phyloP scores from a whole-genome alignment of 495 filamentous ascomycete genomes.

The Aspergillus ostianus region DNA sequence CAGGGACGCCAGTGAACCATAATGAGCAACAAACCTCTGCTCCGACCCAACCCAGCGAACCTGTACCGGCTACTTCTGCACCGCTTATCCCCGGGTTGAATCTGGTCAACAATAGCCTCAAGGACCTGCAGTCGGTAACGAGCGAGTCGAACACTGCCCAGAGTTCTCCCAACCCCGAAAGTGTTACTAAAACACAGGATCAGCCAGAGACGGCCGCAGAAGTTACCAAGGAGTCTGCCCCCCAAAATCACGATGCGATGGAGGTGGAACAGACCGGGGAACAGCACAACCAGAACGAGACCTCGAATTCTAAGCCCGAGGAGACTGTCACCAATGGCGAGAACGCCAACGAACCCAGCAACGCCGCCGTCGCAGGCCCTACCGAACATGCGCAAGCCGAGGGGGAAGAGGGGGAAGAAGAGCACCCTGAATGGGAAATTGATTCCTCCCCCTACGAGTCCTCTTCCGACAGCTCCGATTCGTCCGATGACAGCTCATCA shows the following conservation, averaged over 20 bases:
- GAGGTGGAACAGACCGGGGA: constrained; percentile 30
- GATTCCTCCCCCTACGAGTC: constrained; percentile 63
- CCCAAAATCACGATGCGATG: constrained; percentile 27
- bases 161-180: constrained; percentile 6
- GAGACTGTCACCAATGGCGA: not conserved
- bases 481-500: constrained; percentile 60
- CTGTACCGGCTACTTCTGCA: constrained; percentile 14
- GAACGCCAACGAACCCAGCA: not conserved
- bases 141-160: constrained; percentile 18
- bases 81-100: constrained; percentile 41
- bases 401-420: constrained; percentile 52
- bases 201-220: constrained; percentile 2
- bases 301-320: constrained; percentile 5
- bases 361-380: constrained; percentile 2
- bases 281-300: constrained; percentile 12
- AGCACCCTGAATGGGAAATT: constrained; percentile 69
- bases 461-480: constrained; percentile 52
- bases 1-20: constrained; percentile 25
- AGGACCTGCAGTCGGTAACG: constrained; percentile 16
- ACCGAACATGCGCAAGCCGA: constrained; percentile 11
- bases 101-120: constrained; percentile 31
- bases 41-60: constrained; percentile 8
- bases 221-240: constrained; percentile 11
- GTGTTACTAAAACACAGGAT: not conserved
- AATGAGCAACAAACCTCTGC: constrained; percentile 6